A percentile compares a stretch with the other conserved stretches of the same genome.
Evolutionary conservation across 2,329 filamentous ascomycete species (phyloP).

Genomic region (Rasamsonia emersonii): DNA sequence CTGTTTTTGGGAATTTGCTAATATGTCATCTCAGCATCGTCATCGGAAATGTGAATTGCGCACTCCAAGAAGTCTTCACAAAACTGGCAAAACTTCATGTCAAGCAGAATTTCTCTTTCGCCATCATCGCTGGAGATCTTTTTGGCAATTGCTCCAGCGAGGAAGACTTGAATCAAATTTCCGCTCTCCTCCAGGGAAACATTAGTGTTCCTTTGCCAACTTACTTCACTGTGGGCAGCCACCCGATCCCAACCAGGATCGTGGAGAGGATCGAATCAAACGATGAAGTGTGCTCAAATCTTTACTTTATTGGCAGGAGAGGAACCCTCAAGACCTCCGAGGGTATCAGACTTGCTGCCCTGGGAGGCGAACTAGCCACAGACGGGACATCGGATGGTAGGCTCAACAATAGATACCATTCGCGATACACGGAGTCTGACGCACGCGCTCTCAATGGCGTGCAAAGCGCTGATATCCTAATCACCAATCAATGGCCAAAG

Average conservation of each 20-base stretch:
- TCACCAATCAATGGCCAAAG: conserved; percentile 81
- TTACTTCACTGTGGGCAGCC: conserved; percentile 78
- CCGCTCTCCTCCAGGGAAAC: conserved; percentile 60
- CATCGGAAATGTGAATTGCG: conserved; percentile 72
- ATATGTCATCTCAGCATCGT: conserved; percentile 49
- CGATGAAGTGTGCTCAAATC: conserved; percentile 74
- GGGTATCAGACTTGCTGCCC: conserved; percentile 74
- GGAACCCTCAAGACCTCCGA: conserved; percentile 83
- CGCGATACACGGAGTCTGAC: conserved; percentile 69
- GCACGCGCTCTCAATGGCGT: conserved; percentile 66
- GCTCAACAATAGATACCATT: conserved; percentile 59
- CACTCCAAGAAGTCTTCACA: conserved; percentile 63
- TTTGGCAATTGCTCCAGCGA: conserved; percentile 50
- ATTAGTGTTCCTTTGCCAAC: conserved; percentile 70
- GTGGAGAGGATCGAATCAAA: conserved; percentile 65
- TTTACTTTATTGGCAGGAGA: conserved; percentile 81
- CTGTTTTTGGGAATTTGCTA: conserved; percentile 3
- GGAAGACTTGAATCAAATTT: conserved; percentile 51
- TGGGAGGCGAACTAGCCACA: conserved; percentile 63
- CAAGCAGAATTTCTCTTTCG: conserved; percentile 83
- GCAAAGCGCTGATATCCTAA: conserved; percentile 72
- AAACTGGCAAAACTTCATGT: conserved; percentile 73
- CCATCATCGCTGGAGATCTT: conserved; percentile 74
- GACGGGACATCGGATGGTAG: conserved; percentile 34
- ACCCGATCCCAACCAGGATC: conserved; percentile 61